These are phyloP conservation scores for Monosporascus sp. DNA, from an alignment of 2,329 filamentous ascomycete genomes.

Conservation along the genomic window DNA sequence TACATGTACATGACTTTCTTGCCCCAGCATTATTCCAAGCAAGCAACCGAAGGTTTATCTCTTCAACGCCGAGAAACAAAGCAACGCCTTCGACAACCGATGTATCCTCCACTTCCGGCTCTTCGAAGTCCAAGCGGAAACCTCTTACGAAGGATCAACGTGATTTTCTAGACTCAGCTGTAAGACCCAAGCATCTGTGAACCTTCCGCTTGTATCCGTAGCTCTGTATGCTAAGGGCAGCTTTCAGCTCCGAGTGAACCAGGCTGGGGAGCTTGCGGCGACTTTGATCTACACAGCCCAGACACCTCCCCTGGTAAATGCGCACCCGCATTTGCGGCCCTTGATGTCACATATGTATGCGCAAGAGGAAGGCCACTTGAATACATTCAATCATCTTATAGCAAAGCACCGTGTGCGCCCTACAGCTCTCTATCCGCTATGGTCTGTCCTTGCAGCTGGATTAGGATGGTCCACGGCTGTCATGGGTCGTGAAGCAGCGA, in stretches of 20 bases:
- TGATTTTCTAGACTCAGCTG: constrained; percentile 70
- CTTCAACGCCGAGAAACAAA: constrained; percentile 15
- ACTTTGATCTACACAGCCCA: constrained; percentile 91
- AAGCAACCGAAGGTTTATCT: constrained; percentile 16
- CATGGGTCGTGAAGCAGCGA: constrained; percentile 87
- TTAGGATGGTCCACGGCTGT: constrained; percentile 87
- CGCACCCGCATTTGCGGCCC: constrained; percentile 81
- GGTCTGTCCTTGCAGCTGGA: constrained; percentile 73
- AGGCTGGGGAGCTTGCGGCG: constrained; percentile 95
- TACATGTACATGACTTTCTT: constrained; percentile 33
- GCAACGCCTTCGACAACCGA: constrained; percentile 17
- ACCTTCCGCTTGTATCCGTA: constrained; percentile 2
- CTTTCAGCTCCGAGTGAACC: constrained; percentile 80
- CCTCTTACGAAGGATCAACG: constrained; percentile 66
- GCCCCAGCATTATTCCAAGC: constrained; percentile 28
- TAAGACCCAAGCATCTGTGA: constrained; percentile 31
- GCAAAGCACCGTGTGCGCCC: constrained; percentile 86
- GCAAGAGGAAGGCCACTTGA: constrained; percentile 84
- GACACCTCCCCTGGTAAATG: constrained; percentile 71
- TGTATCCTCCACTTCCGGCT: constrained; percentile 19
- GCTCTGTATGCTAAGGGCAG: not conserved
- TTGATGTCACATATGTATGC: constrained; percentile 98
- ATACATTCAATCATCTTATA: constrained; percentile 78
- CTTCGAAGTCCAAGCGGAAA: constrained; percentile 41
- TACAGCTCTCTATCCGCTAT: constrained; percentile 87